Evolutionary conservation across 257 asterid genomes (phyloP), one percentile per base, ranked within the genome.

Genomic region (Thymus mandschuricus): DNA sequence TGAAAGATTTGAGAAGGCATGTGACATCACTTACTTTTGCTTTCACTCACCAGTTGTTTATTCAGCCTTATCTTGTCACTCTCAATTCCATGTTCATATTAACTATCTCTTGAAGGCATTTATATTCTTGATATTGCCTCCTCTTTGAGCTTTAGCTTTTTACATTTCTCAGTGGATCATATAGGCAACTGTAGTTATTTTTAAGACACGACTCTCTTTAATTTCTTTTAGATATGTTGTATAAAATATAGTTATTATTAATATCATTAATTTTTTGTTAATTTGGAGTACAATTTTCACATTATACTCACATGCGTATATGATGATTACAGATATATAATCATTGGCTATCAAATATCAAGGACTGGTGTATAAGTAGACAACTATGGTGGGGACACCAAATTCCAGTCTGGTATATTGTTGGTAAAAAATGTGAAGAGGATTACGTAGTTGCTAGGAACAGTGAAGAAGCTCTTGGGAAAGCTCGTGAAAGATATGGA

Each of bases 321-420:
- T 75, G 81, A 71, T 75, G 72, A 49, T 60, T 72, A 62, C 71
- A 94, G 99, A 94, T 89, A 82, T 94, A 94, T 77, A 88, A 91
- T 76, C 99, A 89, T 79, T 94, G 97, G 99, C 85, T 94, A 56
- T 89, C 97, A 44, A 91, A 94, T 75, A 94, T 94, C 87, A 94
- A 94, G 81, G 97, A 94, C 82, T 94, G 99, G 99, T 94, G 99
- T 76, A 94, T 94, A 76, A 94, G 99, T 87, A 81, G 99, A 79
- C 99, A 94, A 80, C 84, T 91, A 28, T 94, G 99, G 99, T 94
- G 99, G 99, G 99, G 99, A 54, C 99, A 94, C 72, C 96, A 96
- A 13, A 91, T 94, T 78, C 99, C 99, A 35, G 99, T 94, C 66
- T 94, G 97, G 99, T 94, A 94, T 76, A 78, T 91, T 79, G 91